Evolutionary conservation across 2,329 filamentous ascomycete genomes (phyloP), one percentile per base, ranked within the genome.

Genomic region (Calonectria pseudoreteaudii): DNA sequence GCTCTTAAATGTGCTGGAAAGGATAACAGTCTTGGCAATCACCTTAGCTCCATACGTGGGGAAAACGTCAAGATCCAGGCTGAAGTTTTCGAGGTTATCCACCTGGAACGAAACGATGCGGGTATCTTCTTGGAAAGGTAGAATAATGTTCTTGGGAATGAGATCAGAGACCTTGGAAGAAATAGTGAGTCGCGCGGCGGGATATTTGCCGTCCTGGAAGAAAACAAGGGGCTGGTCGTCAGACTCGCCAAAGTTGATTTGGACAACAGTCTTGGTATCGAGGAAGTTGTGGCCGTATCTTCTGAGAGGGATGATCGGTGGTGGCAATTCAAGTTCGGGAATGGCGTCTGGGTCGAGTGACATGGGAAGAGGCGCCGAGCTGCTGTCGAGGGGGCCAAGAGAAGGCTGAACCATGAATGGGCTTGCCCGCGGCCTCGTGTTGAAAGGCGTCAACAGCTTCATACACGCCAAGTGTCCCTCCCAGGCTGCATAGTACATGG

Each of bases 401-500:
- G 78, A 84, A 52, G 86, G 82, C 71, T 88, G 88, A 49, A 86
- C 81, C 47, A 86, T 81, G 73, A 87, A 81, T 5, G 88, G 87
- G 41, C 87, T 90, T 23, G 86, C 83, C 36, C 83, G 82, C 20
- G 83, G 86, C 38, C 83, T 81, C 65, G 81, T 86, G 81, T 90
- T 90, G 78, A 88, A 88, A 1, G 92, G 91, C 6, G 93, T 93
- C 38, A 99, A 90, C 10, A 98, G 89, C 80, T 93, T 93, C 94
- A 99, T 98, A 86, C 97, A 98, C 81, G 96, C 94, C 69, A 98
- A 86, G 82, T 98, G 95, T 0, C 97, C 97, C 86, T 99, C 97
- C 97, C 97, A 99, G 0, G 95, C 96, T 18, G 97, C 97, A 84
- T 99, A 99, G 85, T 99, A 99, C 93, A 98, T 95, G 34, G 97